Conservation (phyloP, 352 stramenopile species). For the Pythium biforme region DNA sequence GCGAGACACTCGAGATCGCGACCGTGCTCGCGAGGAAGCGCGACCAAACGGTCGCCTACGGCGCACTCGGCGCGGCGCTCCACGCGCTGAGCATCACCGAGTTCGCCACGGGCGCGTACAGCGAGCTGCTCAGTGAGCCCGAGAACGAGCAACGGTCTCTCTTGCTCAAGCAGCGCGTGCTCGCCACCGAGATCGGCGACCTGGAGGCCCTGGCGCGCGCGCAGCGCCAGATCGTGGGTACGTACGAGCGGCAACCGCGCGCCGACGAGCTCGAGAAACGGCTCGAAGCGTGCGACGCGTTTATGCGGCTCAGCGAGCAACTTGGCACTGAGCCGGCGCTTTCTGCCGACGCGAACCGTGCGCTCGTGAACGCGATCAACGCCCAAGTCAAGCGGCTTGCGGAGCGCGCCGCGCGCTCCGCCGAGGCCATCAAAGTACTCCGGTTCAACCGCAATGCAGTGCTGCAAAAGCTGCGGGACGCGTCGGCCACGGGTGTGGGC, state of each 20-base stretch:
- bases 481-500: not conserved
- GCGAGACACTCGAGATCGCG: constrained; percentile 49
- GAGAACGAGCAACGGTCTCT: constrained; percentile 33
- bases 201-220: constrained; percentile 44
- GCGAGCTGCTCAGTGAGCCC: constrained; percentile 10
- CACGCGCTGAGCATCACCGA: constrained; percentile 32
- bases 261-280: constrained; percentile 36
- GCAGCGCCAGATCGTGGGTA: constrained; percentile 44
- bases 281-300: constrained; percentile 47
- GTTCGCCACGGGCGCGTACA: constrained; percentile 3
- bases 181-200: constrained; percentile 44
- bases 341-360: constrained; percentile 42
- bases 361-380: constrained; percentile 55
- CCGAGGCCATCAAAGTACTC: constrained; percentile 47
- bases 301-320: constrained; percentile 46
- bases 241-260: constrained; percentile 43
- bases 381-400: constrained; percentile 40
- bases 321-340: constrained; percentile 33
- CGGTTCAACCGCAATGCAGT: constrained; percentile 39
- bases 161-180: constrained; percentile 43
- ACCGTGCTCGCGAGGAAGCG: constrained; percentile 36
- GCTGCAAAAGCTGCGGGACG: constrained; percentile 14
- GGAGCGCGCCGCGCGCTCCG: constrained; percentile 37
- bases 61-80: constrained; percentile 41
- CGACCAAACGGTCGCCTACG: constrained; percentile 46